A percentile compares a stretch with the other conserved stretches of the same genome.
phyloP scores from a whole-genome alignment of 2,329 filamentous ascomycete genomes.

The Hymenoscyphus fructigenus region DNA sequence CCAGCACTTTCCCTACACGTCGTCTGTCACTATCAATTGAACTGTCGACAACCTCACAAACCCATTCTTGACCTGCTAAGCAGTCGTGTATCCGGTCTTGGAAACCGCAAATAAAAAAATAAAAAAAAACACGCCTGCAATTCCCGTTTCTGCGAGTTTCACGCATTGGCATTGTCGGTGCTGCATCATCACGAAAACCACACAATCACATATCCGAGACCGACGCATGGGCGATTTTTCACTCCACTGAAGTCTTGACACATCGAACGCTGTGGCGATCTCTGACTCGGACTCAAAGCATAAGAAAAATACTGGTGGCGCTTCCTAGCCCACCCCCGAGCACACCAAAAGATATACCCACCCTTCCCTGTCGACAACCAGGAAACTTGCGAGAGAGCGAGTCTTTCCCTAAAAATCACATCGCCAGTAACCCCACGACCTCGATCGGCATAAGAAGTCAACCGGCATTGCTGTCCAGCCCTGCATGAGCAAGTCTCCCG shows the following conservation, averaged over 20 bases:
- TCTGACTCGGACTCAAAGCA: constrained; percentile 17
- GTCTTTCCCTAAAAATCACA: constrained; percentile 5
- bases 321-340: constrained; percentile 9
- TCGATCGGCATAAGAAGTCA: constrained; percentile 24
- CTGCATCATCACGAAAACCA: constrained; percentile 24
- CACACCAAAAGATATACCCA: constrained; percentile 13
- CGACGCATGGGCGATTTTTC: constrained; percentile 30
- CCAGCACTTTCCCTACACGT: too few relatives aligned
- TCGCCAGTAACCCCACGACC: constrained; percentile 3
- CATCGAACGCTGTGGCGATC: constrained; percentile 19
- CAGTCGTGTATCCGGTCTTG: neutral
- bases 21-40: neutral
- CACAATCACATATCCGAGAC: constrained; percentile 29
- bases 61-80: neutral
- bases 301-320: constrained; percentile 11
- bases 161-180: constrained; percentile 29
- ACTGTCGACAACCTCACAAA: neutral
- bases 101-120: constrained; percentile 2
- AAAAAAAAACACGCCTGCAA: constrained; percentile 9
- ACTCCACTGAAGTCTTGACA: constrained; percentile 28
- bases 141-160: constrained; percentile 22
- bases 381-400: constrained; percentile 2
- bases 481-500: constrained; percentile 29
- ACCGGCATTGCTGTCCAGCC: constrained; percentile 22
- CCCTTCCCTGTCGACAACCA: constrained; percentile 13